Evolutionary conservation across 2,329 filamentous ascomycete genomes (phyloP), one percentile per base, ranked within the genome.

Genomic region (Neopestalotiopsis rosae): DNA sequence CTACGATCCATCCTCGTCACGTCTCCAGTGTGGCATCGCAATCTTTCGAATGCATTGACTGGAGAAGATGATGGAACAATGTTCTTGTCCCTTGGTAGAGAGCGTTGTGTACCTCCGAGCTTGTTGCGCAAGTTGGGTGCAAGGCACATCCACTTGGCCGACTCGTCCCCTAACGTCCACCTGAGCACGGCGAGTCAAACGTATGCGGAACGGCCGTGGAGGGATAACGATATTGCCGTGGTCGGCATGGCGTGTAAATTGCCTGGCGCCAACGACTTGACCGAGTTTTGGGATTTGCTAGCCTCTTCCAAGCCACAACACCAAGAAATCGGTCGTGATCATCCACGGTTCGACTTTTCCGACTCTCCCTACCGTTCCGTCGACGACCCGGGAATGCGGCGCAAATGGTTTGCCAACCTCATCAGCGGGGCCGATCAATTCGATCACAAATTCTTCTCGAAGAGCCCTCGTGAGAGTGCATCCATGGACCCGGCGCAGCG

Each of bases 241-340:
- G 70, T 83, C 4, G 81, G 81, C 5, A 80, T 82, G 79, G 73
- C 80, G 0, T 69, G 72, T 61, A 76, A 79, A 38, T 71, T 77
- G 0, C 74, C 81, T 0, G 79, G 79, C 0, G 81, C 79, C 3
- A 76, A 81, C 6, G 73, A 77, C 49, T 56, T 79, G 0, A 76
- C 78, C 1, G 78, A 79, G 52, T 81, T 80, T 70, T 77, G 72
- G 73, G 59, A 78, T 0, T 64, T 83, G 24, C 67, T 81, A 6
- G 58, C 63, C 24, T 28, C 24, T 28, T 0, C 24, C 24, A 28
- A 28, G 24, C 24, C 24, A 28, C 24, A 28, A 28, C 24, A 28
- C 24, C 24, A 28, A 28, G 24, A 28, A 28, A 28, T 28, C 1
- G 24, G 2, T 61, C 64, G 1, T 79, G 75, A 7, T 20, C 73